These are phyloP conservation scores for Logfia minima DNA, from an alignment of 129 eudicot species.

Conservation along the genomic window DNA sequence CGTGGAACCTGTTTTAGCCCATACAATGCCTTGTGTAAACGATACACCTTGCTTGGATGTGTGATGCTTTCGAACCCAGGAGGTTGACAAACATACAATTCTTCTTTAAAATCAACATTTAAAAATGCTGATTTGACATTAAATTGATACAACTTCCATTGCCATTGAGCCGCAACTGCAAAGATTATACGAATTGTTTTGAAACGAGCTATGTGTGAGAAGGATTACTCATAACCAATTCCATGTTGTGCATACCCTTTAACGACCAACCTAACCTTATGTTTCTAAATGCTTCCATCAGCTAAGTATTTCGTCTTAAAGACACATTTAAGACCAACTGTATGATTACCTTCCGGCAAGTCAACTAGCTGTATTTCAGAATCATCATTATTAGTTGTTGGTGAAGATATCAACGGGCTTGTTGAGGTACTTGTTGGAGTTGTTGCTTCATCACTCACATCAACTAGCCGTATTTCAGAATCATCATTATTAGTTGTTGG, in stretches of 20 bases:
- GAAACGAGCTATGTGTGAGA: conserved; percentile 13
- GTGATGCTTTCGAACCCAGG: background rate
- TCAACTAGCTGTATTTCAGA: background rate
- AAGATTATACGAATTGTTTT: background rate
- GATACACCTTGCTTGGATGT: background rate
- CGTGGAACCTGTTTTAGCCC: background rate
- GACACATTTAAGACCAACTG: conserved; percentile 9
- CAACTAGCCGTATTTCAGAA: background rate
- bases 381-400: background rate
- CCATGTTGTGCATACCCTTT: conserved; percentile 22
- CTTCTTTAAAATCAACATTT: background rate
- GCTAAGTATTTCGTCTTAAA: background rate
- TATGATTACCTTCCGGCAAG: conserved; percentile 1
- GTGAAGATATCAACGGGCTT: background rate
- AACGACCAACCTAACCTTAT: conserved; percentile 22
- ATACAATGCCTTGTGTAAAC: background rate
- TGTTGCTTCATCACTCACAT: background rate
- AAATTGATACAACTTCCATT: conserved; percentile 21
- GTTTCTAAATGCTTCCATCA: conserved; percentile 17
- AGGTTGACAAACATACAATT: conserved; percentile 14
- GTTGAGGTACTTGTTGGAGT: background rate
- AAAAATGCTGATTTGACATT: conserved; percentile 14
- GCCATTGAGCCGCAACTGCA: background rate
- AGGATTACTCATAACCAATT: conserved; percentile 16
- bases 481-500: background rate